Evolutionary conservation across 2,329 filamentous ascomycete species (phyloP).

Genomic region (Ophiostoma himal-ulmi): DNA sequence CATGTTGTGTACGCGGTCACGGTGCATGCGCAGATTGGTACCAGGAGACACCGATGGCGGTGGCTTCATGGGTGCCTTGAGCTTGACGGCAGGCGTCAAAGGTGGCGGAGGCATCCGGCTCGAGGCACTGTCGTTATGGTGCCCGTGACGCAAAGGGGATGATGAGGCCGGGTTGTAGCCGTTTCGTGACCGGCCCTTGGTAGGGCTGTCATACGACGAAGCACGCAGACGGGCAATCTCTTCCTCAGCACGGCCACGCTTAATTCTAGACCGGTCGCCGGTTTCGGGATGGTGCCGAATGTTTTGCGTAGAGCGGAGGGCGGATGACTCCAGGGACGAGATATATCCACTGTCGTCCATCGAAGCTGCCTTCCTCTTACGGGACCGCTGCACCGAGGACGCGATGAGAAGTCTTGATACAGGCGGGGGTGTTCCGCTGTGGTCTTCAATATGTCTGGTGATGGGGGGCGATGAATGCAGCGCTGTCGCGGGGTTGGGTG

Average conservation of each 20-base stretch:
- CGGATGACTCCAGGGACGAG: constrained; percentile 90
- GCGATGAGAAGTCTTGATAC: constrained; percentile 47
- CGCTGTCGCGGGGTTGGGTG: constrained; percentile 60
- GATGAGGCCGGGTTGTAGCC: constrained; percentile 54
- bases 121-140: constrained; percentile 40
- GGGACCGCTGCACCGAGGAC: constrained; percentile 56
- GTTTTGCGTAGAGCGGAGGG: constrained; percentile 62
- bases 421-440: constrained; percentile 71
- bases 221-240: constrained; percentile 90
- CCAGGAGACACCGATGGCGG: constrained; percentile 83
- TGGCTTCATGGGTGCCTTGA: constrained; percentile 56
- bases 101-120: constrained; percentile 59
- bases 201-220: constrained; percentile 89
- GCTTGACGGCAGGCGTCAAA: constrained; percentile 76
- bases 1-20: constrained; percentile 73
- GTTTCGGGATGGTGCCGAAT: constrained; percentile 65
- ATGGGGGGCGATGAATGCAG: constrained; percentile 92
- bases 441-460: constrained; percentile 50
- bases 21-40: constrained; percentile 83
- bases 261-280: constrained; percentile 66
- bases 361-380: constrained; percentile 70
- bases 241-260: constrained; percentile 86
- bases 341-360: constrained; percentile 95
- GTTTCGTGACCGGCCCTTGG: constrained; percentile 56
- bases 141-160: constrained; percentile 56